Base-by-base conservation (phyloP, 2,329 filamentous ascomycete species). In the Stemphylium lycopersici region DNA sequence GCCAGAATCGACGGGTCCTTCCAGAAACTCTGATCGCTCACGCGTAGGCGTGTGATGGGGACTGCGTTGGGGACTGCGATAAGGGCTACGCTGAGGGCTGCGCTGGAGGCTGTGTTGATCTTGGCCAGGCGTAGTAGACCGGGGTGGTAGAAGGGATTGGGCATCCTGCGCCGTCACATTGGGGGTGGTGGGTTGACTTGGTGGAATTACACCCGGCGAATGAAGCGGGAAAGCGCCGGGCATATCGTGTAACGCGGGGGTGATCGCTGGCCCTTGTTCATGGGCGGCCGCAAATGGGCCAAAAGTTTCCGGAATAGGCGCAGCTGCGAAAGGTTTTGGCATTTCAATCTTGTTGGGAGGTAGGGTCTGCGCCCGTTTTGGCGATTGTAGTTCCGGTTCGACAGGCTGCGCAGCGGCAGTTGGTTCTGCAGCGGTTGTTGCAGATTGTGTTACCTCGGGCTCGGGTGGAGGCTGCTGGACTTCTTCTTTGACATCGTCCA, bases 151-250 rank as follows among this genome's bases (percentile, higher is more conserved):
- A 43, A 72, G 39, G 3, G 57, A 55, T 22, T 67, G 58, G 4
- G 64, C 59, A 18, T 55, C 55, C 40, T 68, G 64, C 10, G 52
- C 44, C 18, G 58, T 42, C 16, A 63, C 54, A 38, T 54, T 58
- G 10, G 77, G 77, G 2, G 74, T 77, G 6, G 69, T 72, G 42
- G 64, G 65, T 48, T 72, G 68, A 31, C 75, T 79, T 7, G 78
- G 74, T 8, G 77, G 73, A 11, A 72, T 71, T 4, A 80, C 54
- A 13, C 72, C 72, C 29, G 74, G 74, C n/a, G 75, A 70, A 13
- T 70, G 83, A 1, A 87, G 83, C 36, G 85, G 80, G 41, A 92
- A 77, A 8, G 85, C 85, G 6, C 91, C 90, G 0, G 91, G 69
- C 24, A 72, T 69, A 22, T 63, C 45, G 10, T 69, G 58, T 5